Evolutionary conservation across 345 rosid genomes (phyloP), one percentile per base, ranked within the genome.

Genomic region (Punica granatum): DNA sequence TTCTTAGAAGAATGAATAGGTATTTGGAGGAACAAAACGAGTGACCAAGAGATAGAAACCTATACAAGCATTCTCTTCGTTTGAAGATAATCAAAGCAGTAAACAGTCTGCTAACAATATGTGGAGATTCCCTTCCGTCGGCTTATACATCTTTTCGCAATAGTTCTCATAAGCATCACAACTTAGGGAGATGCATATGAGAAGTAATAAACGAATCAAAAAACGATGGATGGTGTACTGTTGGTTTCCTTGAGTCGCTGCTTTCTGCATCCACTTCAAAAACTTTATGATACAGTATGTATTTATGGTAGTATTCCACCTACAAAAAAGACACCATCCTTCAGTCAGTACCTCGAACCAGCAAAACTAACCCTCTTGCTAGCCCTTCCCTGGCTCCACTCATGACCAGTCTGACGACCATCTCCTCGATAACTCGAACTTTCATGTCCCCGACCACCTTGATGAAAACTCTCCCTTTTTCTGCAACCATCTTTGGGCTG

Each of bases 401-500:
- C 69, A 36, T 69, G 68, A 68, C 67, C 72, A 9, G 73, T 61
- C 67, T 54, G 79, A 60, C 74, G 62, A 77, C 72, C 70, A 56
- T 75, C 77, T 64, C 70, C 77, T 35, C 48, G 67, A 68, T 72
- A 77, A 77, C 87, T 78, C 56, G 79, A 68, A 80, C 70, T 79
- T 69, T 46, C 70, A 78, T 82, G 75, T 60, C 69, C 63, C 25
- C 65, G 63, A 30, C 12, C 62, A 76, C 76, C 62, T 48, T 63
- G 84, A 66, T 76, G 65, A 53, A 75, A 62, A 75, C 73, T 76
- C 77, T 79, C 86, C 73, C 87, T 81, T 78, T 81, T 83, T 74
- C 81, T 59, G 42, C 61, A 66, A 8, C 63, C 37, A 54, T 71
- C 71, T 73, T 67, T 78, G 36, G 63, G 65, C 63, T 70, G 84